These are phyloP conservation scores for Atalantia buxifolia DNA, from an alignment of 345 rosid genomes.

Conservation along the genomic window DNA sequence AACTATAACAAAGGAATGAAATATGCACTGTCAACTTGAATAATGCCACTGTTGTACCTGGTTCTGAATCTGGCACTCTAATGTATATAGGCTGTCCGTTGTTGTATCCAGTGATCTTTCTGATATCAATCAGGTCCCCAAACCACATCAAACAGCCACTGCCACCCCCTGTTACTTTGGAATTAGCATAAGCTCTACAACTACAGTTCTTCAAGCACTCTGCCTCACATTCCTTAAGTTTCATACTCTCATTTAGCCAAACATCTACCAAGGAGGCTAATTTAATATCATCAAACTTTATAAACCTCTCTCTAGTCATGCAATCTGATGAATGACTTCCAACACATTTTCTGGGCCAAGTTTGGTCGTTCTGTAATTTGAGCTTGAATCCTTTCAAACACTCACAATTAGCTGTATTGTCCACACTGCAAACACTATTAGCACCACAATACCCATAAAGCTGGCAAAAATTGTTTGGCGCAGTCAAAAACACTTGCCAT, in stretches of 20 bases:
- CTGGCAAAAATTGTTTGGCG: constrained; percentile 18
- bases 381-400: constrained; percentile 18
- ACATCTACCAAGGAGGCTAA: neutral
- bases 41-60: constrained; percentile 12
- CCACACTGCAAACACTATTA: constrained; percentile 15
- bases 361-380: neutral
- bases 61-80: constrained; percentile 15
- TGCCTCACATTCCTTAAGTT: neutral
- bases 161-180: constrained; percentile 5
- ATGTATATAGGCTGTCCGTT: constrained; percentile 26
- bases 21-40: neutral
- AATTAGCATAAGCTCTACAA: constrained; percentile 23
- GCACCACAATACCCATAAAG: constrained; percentile 29
- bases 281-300: constrained; percentile 16
- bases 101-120: neutral
- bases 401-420: neutral
- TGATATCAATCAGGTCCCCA: constrained; percentile 1
- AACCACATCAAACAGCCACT: constrained; percentile 7
- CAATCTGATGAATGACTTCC: constrained; percentile 9
- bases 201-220: constrained; percentile 14
- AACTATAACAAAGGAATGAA: neutral
- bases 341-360: neutral
- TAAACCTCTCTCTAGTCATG: constrained; percentile 8
- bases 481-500: neutral
- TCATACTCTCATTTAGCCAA: constrained; percentile 11